Conservation (phyloP, 2,329 filamentous ascomycete genomes). For the Parastagonospora nodorum region DNA sequence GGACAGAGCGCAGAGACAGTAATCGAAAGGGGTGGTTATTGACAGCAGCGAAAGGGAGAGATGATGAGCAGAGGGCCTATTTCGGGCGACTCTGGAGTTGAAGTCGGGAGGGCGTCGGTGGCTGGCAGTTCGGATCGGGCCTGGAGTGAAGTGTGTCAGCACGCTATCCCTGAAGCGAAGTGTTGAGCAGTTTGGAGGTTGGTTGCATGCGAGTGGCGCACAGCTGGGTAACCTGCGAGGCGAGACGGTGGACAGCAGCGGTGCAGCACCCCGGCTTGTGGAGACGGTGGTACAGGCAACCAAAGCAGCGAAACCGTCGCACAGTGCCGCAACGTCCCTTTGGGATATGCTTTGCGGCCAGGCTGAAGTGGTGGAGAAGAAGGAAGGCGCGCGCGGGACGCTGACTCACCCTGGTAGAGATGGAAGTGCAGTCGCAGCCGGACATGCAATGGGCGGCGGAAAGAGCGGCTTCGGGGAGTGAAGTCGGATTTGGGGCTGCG, state of each 20-base stretch:
- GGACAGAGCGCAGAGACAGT: conserved; percentile 22
- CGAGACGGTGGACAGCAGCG: conserved; percentile 41
- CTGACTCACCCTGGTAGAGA: conserved; percentile 40
- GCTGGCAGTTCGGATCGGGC: conserved; percentile 24
- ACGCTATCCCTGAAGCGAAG: conserved; percentile 25
- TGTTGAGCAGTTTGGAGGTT: conserved; percentile 32
- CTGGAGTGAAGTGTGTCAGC: conserved; percentile 37
- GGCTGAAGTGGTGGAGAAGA: conserved; percentile 11
- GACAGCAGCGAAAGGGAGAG: conserved; percentile 25
- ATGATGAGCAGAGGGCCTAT: conserved; percentile 23
- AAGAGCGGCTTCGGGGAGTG: conserved; percentile 9
- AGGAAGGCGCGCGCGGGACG: conserved; percentile 20
- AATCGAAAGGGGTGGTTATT: conserved; percentile 24
- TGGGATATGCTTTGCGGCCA: conserved; percentile 27
- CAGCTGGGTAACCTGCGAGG: conserved; percentile 35
- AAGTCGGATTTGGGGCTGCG: conserved; percentile 2
- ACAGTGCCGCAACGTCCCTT: conserved; percentile 31
- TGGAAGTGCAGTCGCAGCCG: conserved; percentile 16
- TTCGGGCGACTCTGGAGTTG: conserved; percentile 21
- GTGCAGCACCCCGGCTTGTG: conserved; percentile 36
- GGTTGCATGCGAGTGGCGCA: conserved; percentile 46
- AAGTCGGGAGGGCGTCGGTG: conserved; percentile 30
- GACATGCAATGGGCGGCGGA: conserved; percentile 10
- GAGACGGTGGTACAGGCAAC: conserved; percentile 37
- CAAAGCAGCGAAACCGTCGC: conserved; percentile 41